These are phyloP conservation scores for Fusarium begoniae DNA, from an alignment of 2,329 filamentous ascomycete species.

Conservation along the genomic window DNA sequence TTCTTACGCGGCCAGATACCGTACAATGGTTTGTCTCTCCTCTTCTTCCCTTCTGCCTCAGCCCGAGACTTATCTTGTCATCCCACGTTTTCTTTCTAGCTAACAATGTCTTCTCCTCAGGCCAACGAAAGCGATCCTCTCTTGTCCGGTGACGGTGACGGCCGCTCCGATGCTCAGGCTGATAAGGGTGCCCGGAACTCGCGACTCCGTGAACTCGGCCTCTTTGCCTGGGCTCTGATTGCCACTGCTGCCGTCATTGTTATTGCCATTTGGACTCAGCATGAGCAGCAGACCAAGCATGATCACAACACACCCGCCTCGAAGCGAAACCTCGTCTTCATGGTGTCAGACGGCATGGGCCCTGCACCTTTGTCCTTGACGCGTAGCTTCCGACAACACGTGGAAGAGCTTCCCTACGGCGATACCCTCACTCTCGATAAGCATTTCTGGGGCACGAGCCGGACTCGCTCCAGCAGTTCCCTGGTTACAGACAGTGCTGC, in stretches of 20 bases:
- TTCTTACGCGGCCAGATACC: slow-evolving; percentile 22
- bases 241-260: slow-evolving; percentile 83
- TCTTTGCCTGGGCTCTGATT: slow-evolving; percentile 84
- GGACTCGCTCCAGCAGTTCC: slow-evolving; percentile 84
- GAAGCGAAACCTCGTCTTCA: slow-evolving; percentile 96
- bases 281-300: slow-evolving; percentile 65
- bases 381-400: slow-evolving; percentile 83
- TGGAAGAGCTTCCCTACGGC: slow-evolving; percentile 75
- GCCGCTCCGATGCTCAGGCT: slow-evolving; percentile 43
- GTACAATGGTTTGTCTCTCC: slow-evolving; percentile 31
- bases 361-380: slow-evolving; percentile 90
- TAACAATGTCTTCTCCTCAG: slow-evolving; percentile 40
- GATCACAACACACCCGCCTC: slow-evolving; percentile 55
- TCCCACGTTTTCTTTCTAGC: background rate
- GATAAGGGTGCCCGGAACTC: slow-evolving; percentile 43
- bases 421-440: slow-evolving; percentile 84
- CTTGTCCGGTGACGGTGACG: slow-evolving; percentile 47
- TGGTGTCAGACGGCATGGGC: slow-evolving; percentile 99
- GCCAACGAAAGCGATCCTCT: slow-evolving; percentile 56
- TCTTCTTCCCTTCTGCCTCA: background rate
- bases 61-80: slow-evolving; percentile 9
- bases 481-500: slow-evolving; percentile 95
- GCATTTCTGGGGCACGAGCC: slow-evolving; percentile 88
- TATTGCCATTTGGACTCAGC: slow-evolving; percentile 80
- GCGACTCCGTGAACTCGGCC: slow-evolving; percentile 73